phyloP scores from a whole-genome alignment of 192 early-diverging fungal genomes.

The Coemansia sp. region DNA sequence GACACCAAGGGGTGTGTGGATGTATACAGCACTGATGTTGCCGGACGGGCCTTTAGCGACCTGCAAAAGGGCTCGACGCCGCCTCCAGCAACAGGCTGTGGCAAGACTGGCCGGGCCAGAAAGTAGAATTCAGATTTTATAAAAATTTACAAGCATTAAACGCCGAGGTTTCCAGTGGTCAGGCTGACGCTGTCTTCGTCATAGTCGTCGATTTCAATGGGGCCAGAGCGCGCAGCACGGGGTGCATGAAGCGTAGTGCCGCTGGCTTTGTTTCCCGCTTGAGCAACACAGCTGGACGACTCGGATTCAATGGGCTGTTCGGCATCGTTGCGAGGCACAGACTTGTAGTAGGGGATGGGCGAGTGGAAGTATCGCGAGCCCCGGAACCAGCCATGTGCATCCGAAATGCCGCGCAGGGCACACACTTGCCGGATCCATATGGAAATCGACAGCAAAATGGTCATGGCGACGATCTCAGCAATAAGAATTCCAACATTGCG shows the following conservation, averaged over 20 bases:
- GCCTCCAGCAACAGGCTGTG: neutral
- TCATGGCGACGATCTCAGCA: constrained; percentile 44
- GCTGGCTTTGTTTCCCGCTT: too few species aligned
- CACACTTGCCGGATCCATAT: constrained; percentile 39
- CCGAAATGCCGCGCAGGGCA: constrained; percentile 29
- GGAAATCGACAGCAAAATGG: constrained; percentile 32
- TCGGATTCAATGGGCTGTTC: neutral
- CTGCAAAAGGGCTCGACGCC: constrained; percentile 5
- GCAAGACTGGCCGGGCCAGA: constrained; percentile 11
- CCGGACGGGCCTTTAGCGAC: constrained; percentile 26
- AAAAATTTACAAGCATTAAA: constrained; percentile 9
- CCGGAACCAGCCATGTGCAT: constrained; percentile 33
- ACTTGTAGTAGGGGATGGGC: constrained; percentile 39
- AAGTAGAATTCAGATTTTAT: constrained; percentile 2
- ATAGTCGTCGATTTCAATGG: constrained; percentile 22
- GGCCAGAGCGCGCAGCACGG: neutral
- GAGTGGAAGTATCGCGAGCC: constrained; percentile 29
- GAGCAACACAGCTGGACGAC: neutral
- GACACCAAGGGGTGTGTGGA: constrained; percentile 52
- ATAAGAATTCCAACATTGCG: constrained; percentile 52
- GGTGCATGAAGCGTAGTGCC: neutral
- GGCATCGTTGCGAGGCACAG: neutral
- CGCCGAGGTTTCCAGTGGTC: constrained; percentile 30
- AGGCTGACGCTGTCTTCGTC: constrained; percentile 19
- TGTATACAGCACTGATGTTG: constrained; percentile 5